Conservation (phyloP, 495 filamentous ascomycete genomes). For the Penicillium silybi region DNA sequence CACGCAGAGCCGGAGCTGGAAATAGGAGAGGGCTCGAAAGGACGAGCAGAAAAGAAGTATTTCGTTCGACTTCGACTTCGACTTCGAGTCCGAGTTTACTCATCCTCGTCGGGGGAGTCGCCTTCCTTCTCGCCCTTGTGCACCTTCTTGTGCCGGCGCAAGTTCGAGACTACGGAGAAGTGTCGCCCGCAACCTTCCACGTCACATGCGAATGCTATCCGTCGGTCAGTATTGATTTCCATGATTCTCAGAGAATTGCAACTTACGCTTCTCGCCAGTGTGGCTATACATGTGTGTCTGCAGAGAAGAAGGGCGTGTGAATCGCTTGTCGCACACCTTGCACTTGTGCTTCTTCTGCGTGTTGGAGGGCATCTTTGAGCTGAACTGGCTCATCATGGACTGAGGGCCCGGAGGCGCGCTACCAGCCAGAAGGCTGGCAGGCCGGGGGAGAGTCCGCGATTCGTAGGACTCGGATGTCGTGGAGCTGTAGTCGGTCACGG, state of each 20-base stretch:
- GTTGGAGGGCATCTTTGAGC: constrained; percentile 91
- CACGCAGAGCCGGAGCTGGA: background rate
- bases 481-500: constrained; percentile 91
- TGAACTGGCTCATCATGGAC: constrained; percentile 99
- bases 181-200: constrained; percentile 93
- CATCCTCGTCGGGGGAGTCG: constrained; percentile 43
- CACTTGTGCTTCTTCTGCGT: constrained; percentile 99
- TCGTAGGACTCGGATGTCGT: constrained; percentile 82
- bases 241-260: background rate
- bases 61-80: constrained; percentile 8
- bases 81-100: constrained; percentile 27
- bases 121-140: constrained; percentile 74
- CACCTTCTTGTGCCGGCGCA: constrained; percentile 92
- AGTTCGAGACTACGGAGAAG: constrained; percentile 96
- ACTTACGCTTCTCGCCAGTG: constrained; percentile 98
- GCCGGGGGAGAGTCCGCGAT: constrained; percentile 79
- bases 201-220: constrained; percentile 83
- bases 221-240: constrained; percentile 30
- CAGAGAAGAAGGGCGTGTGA: constrained; percentile 91
- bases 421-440: constrained; percentile 63
- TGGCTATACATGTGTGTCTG: constrained; percentile 99
- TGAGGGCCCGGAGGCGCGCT: constrained; percentile 76
- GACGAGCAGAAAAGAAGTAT: constrained; percentile 10
- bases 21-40: constrained; percentile 11
- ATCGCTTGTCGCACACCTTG: constrained; percentile 98